These are phyloP conservation scores for Diddensiella transvaalensis DNA, from an alignment of 805 yeast genomes.

Conservation along the genomic window DNA sequence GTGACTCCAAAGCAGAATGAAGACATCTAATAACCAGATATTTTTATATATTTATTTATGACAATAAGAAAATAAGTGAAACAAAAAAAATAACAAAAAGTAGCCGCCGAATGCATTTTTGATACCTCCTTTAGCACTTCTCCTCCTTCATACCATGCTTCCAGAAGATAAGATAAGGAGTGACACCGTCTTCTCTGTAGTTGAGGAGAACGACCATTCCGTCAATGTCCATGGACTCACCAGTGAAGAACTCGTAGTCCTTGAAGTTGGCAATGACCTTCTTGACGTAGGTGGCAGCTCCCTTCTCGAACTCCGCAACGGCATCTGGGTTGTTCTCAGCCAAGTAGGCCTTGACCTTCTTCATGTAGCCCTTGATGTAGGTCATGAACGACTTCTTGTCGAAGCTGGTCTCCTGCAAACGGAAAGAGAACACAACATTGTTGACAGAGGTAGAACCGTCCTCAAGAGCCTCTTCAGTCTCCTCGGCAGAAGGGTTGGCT, in stretches of 20 bases:
- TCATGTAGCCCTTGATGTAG: constrained; percentile 99
- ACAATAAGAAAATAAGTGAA: not conserved
- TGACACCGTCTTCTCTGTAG: constrained; percentile 99
- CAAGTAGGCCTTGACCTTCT: constrained; percentile 85
- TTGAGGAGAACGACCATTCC: constrained; percentile 96
- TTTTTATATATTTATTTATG: not conserved
- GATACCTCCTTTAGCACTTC: constrained; percentile 64
- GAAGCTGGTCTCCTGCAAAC: constrained; percentile 91
- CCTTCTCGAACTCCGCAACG: constrained; percentile 90
- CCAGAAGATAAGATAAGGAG: constrained; percentile 98
- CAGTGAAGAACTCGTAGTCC: constrained; percentile 99
- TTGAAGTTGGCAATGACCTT: constrained; percentile 92
- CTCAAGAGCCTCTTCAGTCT: constrained; percentile 75
- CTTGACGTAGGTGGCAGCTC: constrained; percentile 94
- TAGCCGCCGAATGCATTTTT: constrained; percentile 1
- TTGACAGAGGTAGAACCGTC: constrained; percentile 90
- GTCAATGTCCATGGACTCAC: constrained; percentile 99
- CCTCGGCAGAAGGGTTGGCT: constrained; percentile 99
- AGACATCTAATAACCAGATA: not conserved
- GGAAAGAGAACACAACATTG: constrained; percentile 98
- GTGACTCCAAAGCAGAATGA: constrained; percentile 8
- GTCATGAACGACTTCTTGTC: constrained; percentile 97
- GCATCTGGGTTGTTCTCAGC: constrained; percentile 86
- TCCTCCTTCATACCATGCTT: constrained; percentile 91
- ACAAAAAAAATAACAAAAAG: not conserved